These are phyloP conservation scores for Rhizopus microsporus DNA, from an alignment of 371 early-diverging fungal genomes.

Conservation along the genomic window DNA sequence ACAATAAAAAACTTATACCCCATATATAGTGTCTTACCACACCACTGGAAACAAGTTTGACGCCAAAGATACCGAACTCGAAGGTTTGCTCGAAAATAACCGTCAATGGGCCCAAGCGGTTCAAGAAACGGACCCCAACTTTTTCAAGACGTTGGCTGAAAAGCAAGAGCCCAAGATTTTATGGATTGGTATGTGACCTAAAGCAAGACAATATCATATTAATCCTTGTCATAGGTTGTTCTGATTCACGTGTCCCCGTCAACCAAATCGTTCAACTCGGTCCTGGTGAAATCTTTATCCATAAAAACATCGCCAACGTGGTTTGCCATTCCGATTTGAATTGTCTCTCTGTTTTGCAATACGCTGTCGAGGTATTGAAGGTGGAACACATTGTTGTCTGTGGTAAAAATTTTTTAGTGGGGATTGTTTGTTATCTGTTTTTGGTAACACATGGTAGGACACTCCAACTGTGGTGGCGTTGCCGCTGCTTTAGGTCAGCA, in stretches of 20 bases:
- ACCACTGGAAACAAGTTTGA: conserved; percentile 25
- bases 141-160: conserved; percentile 54
- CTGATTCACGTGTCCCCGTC: conserved; percentile 89
- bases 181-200: conserved; percentile 77
- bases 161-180: conserved; percentile 86
- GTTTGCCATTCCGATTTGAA: conserved; percentile 78
- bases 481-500: conserved; percentile 64
- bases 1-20: neutral
- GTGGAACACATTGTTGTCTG: conserved; percentile 93
- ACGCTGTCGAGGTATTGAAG: conserved; percentile 87
- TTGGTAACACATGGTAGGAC: conserved; percentile 44
- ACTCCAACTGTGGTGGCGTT: conserved; percentile 90
- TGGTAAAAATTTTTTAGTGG: conserved; percentile 41
- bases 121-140: conserved; percentile 35
- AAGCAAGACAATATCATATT: neutral
- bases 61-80: conserved; percentile 22
- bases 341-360: conserved; percentile 87
- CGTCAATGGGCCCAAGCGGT: conserved; percentile 42
- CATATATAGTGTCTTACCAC: neutral
- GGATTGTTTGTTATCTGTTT: too few species aligned
- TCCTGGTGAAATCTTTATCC: conserved; percentile 93
- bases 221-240: conserved; percentile 56
- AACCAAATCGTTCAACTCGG: conserved; percentile 60
- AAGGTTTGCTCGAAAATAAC: conserved; percentile 33
- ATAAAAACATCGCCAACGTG: conserved; percentile 95